Base-by-base conservation (phyloP, 805 yeast genomes). In the Saccharomycopsis selenospora region DNA sequence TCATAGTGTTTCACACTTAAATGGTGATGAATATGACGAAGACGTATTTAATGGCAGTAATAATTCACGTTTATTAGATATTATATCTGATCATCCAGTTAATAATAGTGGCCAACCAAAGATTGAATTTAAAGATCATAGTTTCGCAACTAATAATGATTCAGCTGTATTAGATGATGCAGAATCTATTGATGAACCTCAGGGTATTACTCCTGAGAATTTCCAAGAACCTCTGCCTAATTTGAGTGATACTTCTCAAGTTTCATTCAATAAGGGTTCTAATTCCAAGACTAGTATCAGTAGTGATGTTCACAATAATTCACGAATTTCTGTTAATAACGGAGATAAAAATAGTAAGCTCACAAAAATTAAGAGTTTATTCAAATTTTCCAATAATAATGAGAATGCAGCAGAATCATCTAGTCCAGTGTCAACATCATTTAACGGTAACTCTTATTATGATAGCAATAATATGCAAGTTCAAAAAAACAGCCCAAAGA, bases 331-430 rank as follows among this genome's bases (percentile, higher is more conserved):
- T 10, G 8, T 8, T 17, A 4, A 23, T 24, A 7, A 10, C 22
- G 13, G 38, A n/a, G 56, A 51, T 40, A 55, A 52, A 38, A 60
- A 52, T 42, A 57, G 60, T n/a, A 54, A 65, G 28, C 55, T 65
- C 50, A 55, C 56, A 24, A 65, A 61, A 48, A 56, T 66, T 29
- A 62, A 62, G 48, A 61, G 56, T 38, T 51, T 66, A 20, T 65
- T 66, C 56, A 61, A 59, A 25, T 50, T 63, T 28, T 49, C 58
- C 3, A 50, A 55, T 7, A 48, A 49, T 18, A 52, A 48, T 11
- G 50, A 40, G 20, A 40, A 36, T n/a, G n/a, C n/a, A n/a, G n/a
- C n/a, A n/a, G n/a, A n/a, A n/a, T n/a, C n/a, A n/a, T 36, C 46
- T 47, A 4, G 43, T 24, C 45, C 6, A 7, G 7, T 17, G 26